These are phyloP conservation scores for Thelonectria olida DNA, from an alignment of 2,329 filamentous ascomycete genomes.

Conservation along the genomic window DNA sequence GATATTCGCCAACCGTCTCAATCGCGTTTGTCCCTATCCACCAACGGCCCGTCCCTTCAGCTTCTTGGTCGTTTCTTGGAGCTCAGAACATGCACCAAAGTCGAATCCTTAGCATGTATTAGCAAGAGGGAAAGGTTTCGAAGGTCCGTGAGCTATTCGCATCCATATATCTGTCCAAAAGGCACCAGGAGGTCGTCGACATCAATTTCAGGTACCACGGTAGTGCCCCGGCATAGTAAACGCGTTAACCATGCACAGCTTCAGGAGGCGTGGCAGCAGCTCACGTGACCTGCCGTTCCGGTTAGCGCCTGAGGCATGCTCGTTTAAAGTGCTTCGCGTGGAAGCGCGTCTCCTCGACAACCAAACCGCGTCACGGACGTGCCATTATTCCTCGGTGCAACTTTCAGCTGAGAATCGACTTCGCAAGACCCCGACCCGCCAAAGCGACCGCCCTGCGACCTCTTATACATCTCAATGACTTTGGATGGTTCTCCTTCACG, in stretches of 20 bases:
- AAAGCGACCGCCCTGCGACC: slow-evolving; percentile 22
- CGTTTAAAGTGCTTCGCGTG: slow-evolving; percentile 52
- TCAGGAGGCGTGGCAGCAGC: slow-evolving; percentile 38
- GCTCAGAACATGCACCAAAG: slow-evolving; percentile 30
- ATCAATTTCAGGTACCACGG: slow-evolving; percentile 29
- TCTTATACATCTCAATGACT: slow-evolving; percentile 15
- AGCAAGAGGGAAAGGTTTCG: slow-evolving; percentile 14
- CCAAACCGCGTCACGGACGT: slow-evolving; percentile 50
- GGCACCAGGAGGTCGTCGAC: slow-evolving; percentile 31
- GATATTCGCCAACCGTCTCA: slow-evolving; percentile 28
- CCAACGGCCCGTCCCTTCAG: slow-evolving; percentile 29
- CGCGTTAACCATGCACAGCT: slow-evolving; percentile 38
- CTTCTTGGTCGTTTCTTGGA: slow-evolving; percentile 27
- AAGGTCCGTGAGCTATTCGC: slow-evolving; percentile 29
- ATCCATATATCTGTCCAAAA: slow-evolving; percentile 28
- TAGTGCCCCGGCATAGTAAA: slow-evolving; percentile 32
- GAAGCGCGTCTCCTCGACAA: slow-evolving; percentile 46
- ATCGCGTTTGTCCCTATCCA: slow-evolving; percentile 28
- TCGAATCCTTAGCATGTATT: slow-evolving; percentile 17
- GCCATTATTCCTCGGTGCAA: slow-evolving; percentile 43
- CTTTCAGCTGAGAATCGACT: slow-evolving; percentile 37
- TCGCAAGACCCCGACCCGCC: slow-evolving; percentile 24
- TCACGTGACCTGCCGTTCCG: slow-evolving; percentile 42
- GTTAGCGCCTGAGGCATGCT: slow-evolving; percentile 46
- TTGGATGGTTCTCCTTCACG: neutral